Base-by-base conservation (phyloP, 2,329 filamentous ascomycete species). In the Stemphylium vesicarium region DNA sequence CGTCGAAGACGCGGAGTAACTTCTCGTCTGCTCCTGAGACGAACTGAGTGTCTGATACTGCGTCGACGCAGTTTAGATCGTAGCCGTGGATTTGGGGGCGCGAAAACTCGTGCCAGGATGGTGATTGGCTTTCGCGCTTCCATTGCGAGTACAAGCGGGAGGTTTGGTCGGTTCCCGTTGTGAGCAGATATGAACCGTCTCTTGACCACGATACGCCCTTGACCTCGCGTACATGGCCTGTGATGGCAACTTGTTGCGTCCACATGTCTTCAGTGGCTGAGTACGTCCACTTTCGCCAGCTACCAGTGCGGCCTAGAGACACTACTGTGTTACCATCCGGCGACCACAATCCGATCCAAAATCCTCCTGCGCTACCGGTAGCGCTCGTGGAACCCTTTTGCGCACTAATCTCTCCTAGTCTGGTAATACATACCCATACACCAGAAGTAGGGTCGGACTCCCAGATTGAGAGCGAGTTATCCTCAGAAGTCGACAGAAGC, bases 71-170 rank as follows among this genome's bases (percentile, higher is more conserved):
- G 79, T 98, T 99, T 50, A 99, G 83, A 74, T 99, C 94, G 74
- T 99, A 99, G 33, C 95, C 95, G 73, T 99, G 95, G 62, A 99
- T 99, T 74, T 99, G 95, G 4, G 95, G 95, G 44, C 95, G 84
- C 1, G 93, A 89, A 80, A 98, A 92, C 75, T 99, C 95, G 75
- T 98, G 94, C 95, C 95, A 99, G 10, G 91, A 92, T 36, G 59
- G 50, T 11, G 42, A 1, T 4, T 20, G 4, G 4, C 65, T 68
- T 3, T 70, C 66, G 26, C 81, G 80, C 56, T 82, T 84, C 95
- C 94, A 98, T 68, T 87, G 80, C 1, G 91, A 89, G 73, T 94
- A 91, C 16, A 98, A 82, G 43, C 95, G 84, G 3, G 94, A 96
- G 0, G 95, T 99, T 77, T 99, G 95, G 76, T 99, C 95, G 7